Evolutionary conservation across 768 basidiomycete species (phyloP), one percentile per base, ranked within the genome.

Genomic region (Amanita phalloides): DNA sequence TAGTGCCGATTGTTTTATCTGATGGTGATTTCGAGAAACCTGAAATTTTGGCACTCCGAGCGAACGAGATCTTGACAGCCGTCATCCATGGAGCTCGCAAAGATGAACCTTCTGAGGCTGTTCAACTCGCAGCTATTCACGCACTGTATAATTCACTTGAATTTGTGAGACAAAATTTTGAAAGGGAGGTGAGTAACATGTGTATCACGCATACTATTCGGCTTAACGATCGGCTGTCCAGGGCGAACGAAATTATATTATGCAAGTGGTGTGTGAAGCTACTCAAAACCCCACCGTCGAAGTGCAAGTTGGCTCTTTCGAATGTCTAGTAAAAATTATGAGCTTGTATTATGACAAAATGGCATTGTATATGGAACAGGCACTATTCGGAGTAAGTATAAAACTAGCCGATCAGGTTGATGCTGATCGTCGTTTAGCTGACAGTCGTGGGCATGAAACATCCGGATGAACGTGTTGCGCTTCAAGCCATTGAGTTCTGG

Each of bases 231-330:
- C 47, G 49, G 23, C 17, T 38, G 2, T 46, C 6, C 36, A 98
- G 92, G 96, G 96, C 58, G 96, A 99, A 68, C 82, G 96, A 45
- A 99, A 98, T 70, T 98, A 96, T 71, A 98, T 99, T 68, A 99
- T 99, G 96, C 96, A 99, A 72, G 93, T 98, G 39, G 90, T 98
- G 14, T 99, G 96, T 64, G 96, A 98, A 63, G 95, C 95, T 0
- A 98, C 96, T 0, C 96, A 98, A 66, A 93, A 84, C 59, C 54
- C 77, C 1, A 68, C 82, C 1, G 80, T 86, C 2, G 67, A 76
- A 33, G 93, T 98, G 33, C 95, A 98, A 71, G 87, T 96, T n/a
- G 90, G 84, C 28, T 86, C 96, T 4, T 99, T 96, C 61, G 93
- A 96, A 64, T 92, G 89, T 68, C 73, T 99, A 11, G 95, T 98